phyloP scores from a whole-genome alignment of 352 stramenopile genomes.

The Pythium rishiriense region DNA sequence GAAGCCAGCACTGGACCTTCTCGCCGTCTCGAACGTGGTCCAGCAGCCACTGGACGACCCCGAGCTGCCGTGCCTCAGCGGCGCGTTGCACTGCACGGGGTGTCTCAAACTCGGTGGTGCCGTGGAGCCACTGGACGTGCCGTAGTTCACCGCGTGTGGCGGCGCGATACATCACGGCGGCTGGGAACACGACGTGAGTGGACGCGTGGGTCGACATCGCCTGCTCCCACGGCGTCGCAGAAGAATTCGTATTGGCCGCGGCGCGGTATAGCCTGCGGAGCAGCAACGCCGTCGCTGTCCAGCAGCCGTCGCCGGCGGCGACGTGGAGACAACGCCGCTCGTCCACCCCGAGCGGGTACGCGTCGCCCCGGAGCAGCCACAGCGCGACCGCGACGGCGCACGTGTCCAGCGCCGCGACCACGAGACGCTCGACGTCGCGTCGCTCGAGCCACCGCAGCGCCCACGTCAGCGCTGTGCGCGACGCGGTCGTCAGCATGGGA shows the following conservation, averaged over 20 bases:
- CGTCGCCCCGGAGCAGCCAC: neutral
- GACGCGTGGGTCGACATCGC: neutral
- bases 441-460: constrained; percentile 7
- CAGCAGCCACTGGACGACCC: constrained; percentile 1
- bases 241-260: neutral
- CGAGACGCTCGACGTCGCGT: constrained; percentile 3
- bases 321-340: neutral
- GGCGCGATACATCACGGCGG: neutral
- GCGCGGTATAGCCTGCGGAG: neutral
- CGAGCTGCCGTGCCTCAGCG: neutral
- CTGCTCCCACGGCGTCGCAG: neutral
- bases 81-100: neutral
- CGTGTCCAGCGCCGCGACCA: neutral
- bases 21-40: neutral
- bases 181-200: neutral
- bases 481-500: too few relatives aligned
- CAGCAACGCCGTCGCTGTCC: neutral
- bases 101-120: neutral
- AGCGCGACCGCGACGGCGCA: neutral
- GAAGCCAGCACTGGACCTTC: neutral
- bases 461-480: neutral
- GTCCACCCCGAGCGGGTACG: neutral
- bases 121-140: constrained; percentile 1
- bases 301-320: neutral
- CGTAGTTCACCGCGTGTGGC: neutral